These are phyloP conservation scores for Pleurotus sapidus DNA, from an alignment of 768 basidiomycete species.

Conservation along the genomic window DNA sequence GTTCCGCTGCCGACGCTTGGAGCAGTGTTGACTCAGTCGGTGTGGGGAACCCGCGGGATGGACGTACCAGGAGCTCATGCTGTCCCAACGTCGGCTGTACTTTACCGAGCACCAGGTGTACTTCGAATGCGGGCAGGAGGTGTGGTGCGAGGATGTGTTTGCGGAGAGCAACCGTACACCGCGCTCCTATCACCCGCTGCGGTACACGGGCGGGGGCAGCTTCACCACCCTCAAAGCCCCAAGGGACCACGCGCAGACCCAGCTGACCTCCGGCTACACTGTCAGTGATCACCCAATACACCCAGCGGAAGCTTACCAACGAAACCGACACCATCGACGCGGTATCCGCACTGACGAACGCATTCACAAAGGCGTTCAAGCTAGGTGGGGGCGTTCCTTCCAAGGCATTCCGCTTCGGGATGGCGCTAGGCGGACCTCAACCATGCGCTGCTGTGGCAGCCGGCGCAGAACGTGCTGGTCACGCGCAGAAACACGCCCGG, in stretches of 20 bases:
- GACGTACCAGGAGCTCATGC: conserved; percentile 1
- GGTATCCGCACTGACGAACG: conserved; percentile 2
- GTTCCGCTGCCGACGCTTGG: neutral
- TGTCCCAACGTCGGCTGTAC: neutral
- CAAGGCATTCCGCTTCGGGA: conserved; percentile 1
- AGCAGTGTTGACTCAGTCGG: neutral
- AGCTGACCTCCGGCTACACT: neutral
- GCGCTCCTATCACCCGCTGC: neutral
- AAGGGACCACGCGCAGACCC: neutral
- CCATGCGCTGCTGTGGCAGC: neutral
- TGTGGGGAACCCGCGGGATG: neutral
- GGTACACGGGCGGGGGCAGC: neutral
- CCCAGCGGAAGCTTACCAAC: neutral
- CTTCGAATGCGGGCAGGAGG: neutral
- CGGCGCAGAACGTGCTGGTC: neutral
- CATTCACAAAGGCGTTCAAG: conserved; percentile 1
- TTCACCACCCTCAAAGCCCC: neutral
- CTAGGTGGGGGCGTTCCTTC: neutral
- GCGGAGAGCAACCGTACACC: neutral
- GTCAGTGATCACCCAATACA: neutral
- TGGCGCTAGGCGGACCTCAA: conserved; percentile 1
- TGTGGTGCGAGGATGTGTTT: neutral
- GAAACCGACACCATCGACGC: conserved; percentile 2
- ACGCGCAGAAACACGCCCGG: neutral
- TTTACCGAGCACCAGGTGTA: conserved; percentile 3